These are phyloP conservation scores for Spiromastix sp. DNA, from an alignment of 2,329 filamentous ascomycete species.

Conservation along the genomic window DNA sequence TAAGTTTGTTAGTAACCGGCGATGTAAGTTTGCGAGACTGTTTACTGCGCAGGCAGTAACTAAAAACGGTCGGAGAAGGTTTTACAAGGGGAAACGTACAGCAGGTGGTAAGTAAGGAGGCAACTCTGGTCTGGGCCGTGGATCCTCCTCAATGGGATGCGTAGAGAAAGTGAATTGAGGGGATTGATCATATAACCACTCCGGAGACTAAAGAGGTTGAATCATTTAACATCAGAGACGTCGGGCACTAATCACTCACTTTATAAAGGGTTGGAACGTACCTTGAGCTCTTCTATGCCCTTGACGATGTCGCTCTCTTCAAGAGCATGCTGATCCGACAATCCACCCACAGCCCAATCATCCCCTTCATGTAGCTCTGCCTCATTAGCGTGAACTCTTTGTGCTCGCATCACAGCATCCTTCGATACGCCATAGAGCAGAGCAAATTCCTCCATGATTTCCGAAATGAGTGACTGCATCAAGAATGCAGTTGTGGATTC, in stretches of 20 bases:
- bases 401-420: conserved; percentile 24
- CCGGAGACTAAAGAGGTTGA: conserved; percentile 23
- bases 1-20: no score
- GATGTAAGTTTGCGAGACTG: conserved; percentile 7
- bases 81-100: conserved; percentile 26
- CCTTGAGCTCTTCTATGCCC: conserved; percentile 48
- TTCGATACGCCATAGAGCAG: conserved; percentile 48
- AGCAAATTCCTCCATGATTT: conserved; percentile 56
- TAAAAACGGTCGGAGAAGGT: conserved; percentile 1
- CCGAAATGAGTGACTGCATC: conserved; percentile 37
- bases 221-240: neutral
- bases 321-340: conserved; percentile 42
- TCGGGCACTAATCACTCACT: no score
- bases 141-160: conserved; percentile 48
- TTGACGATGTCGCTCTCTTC: conserved; percentile 45
- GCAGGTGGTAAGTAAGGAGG: conserved; percentile 39
- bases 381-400: conserved; percentile 23
- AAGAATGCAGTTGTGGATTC: conserved; percentile 38
- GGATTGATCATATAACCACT: conserved; percentile 78
- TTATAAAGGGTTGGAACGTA: conserved; percentile 27
- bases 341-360: conserved; percentile 29
- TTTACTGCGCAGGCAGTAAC: neutral
- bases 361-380: conserved; percentile 24
- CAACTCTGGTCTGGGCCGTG: conserved; percentile 43
- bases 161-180: conserved; percentile 68